These are phyloP conservation scores for Botrytis elliptica DNA, from an alignment of 2,329 filamentous ascomycete genomes.

Conservation along the genomic window DNA sequence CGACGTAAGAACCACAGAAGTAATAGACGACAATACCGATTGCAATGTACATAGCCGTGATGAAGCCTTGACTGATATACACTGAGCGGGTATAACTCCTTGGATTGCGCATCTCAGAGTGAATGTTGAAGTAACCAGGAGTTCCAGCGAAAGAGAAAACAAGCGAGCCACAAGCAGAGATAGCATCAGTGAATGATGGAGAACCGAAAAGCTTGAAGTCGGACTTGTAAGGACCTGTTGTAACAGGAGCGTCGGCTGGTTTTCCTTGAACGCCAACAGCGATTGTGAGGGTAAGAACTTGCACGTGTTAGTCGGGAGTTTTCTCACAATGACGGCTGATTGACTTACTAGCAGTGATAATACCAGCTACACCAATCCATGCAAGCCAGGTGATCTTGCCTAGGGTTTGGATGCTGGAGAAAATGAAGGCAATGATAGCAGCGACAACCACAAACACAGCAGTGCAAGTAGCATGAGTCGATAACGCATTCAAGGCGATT, in stretches of 20 bases:
- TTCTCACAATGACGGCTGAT: not conserved
- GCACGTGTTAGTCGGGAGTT: not conserved
- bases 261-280: conserved; percentile 49
- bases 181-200: conserved; percentile 58
- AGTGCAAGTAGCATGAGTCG: conserved; percentile 57
- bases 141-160: conserved; percentile 60
- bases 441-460: conserved; percentile 57
- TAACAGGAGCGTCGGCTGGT: conserved; percentile 32
- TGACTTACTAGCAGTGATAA: conserved; percentile 48
- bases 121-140: conserved; percentile 61
- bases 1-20: conserved; percentile 57
- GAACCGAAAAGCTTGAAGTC: conserved; percentile 56
- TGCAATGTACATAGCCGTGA: conserved; percentile 48
- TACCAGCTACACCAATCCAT: conserved; percentile 58
- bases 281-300: conserved; percentile 51
- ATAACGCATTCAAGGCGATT: conserved; percentile 54
- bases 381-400: conserved; percentile 61
- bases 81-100: conserved; percentile 60
- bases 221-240: conserved; percentile 56
- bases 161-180: conserved; percentile 57
- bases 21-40: conserved; percentile 40
- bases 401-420: conserved; percentile 57
- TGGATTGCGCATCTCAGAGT: conserved; percentile 62
- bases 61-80: conserved; percentile 41
- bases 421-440: conserved; percentile 48